Base-by-base conservation (phyloP, 2,329 filamentous ascomycete genomes). In the Aspergillus candidus region DNA sequence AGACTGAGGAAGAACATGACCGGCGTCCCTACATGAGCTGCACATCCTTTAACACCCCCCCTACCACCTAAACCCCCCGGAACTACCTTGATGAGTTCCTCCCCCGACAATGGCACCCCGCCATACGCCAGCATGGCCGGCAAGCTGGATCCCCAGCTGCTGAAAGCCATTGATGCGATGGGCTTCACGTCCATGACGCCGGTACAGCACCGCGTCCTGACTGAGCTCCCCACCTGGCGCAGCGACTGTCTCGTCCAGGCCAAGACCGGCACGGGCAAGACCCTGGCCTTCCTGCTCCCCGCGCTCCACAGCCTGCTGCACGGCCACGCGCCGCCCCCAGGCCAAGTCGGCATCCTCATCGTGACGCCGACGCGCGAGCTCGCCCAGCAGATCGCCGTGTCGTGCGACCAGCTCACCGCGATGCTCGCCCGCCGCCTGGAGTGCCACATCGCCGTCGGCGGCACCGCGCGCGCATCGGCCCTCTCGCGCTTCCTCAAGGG, bases 191-290 rank as follows among this genome's bases (percentile, higher is more conserved):
- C 44, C 51, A 76, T 77, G 74, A 73, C 72, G 6, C 73, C 75
- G 3, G 76, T 79, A 11, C 76, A 79, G 52, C 69, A 75, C 40
- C 73, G 72, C 55, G 74, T 77, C 5, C 60, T 79, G 44, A 72
- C 64, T 3, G 69, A 76, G 47, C 64, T 79, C 18, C 74, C 74
- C 6, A 65, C 58, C 32, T 70, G 71, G 58, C 67, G 66, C 32
- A 70, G 69, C 37, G 75, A 78, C 54, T 77, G 74, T 49, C 69
- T 78, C 30, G 77, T 77, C 29, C 75, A 77, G 50, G 71, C 72
- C 30, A 73, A 72, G 51, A 75, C 72, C 0, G 72, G 72, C 4
- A 75, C 72, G 1, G 72, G 72, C 43, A 75, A 75, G 53, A 75
- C 72, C 4, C 60, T 73, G 15, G 72, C 71, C 6, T 75, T 75